Percentiles rank a stretch among this genome's conserved stretches.
Conservation (phyloP, 306 rosid genomes). For the Cicer bijugum region DNA sequence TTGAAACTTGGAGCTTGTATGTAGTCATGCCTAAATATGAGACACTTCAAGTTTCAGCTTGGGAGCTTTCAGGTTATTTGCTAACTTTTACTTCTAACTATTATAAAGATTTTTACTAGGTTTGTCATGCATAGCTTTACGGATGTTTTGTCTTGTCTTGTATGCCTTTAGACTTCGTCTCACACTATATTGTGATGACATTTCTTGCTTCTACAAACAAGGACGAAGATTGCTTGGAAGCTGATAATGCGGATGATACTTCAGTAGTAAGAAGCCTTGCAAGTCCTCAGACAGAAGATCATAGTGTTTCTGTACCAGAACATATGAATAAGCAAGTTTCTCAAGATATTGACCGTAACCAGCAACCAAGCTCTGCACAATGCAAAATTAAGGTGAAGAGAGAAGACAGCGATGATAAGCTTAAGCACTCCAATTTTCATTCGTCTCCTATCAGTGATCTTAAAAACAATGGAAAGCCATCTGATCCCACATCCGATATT, state of each 20-base stretch:
- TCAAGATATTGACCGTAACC: constrained; percentile 53
- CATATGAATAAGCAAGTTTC: constrained; percentile 51
- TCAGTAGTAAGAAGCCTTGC: constrained; percentile 47
- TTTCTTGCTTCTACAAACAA: constrained; percentile 56
- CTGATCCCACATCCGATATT: constrained; percentile 57
- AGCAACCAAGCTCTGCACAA: constrained; percentile 48
- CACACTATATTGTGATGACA: constrained; percentile 47
- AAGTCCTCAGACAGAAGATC: constrained; percentile 53
- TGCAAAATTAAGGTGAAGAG: constrained; percentile 54
- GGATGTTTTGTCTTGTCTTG: constrained; percentile 25
- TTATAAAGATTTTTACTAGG: constrained; percentile 39
- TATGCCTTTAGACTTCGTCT: constrained; percentile 42
- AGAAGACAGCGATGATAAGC: constrained; percentile 57
- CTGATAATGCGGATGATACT: constrained; percentile 44
- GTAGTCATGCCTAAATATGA: constrained; percentile 33
- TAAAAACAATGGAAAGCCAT: constrained; percentile 52
- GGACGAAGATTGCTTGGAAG: constrained; percentile 57
- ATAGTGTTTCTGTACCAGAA: constrained; percentile 51
- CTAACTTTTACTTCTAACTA: constrained; percentile 1
- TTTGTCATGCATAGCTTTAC: constrained; percentile 26
- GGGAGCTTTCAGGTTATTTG: constrained; percentile 18
- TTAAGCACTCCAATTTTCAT: constrained; percentile 52
- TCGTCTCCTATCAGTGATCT: constrained; percentile 57
- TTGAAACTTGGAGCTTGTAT: constrained; percentile 1
- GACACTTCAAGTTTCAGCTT: constrained; percentile 34